These are phyloP conservation scores for Elsinoe arachidis DNA, from an alignment of 2,329 filamentous ascomycete genomes.

Conservation along the genomic window DNA sequence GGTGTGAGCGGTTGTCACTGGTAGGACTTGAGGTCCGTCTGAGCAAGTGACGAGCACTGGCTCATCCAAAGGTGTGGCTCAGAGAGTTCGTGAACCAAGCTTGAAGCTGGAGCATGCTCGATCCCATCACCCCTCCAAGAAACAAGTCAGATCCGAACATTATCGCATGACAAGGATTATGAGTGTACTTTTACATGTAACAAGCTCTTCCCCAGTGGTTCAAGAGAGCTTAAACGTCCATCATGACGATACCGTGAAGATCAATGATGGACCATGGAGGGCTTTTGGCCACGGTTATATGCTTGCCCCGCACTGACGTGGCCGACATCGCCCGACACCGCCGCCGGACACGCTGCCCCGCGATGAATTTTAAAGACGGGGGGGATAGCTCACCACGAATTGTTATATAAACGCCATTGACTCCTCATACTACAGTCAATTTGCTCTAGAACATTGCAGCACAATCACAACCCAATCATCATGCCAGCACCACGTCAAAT, in stretches of 20 bases:
- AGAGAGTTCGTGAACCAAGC: no score
- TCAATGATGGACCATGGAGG: not conserved
- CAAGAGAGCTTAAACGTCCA: not conserved
- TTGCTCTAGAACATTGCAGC: not conserved
- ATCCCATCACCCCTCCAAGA: no score
- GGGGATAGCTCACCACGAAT: not conserved
- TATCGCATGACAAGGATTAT: not conserved
- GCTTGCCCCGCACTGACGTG: not conserved
- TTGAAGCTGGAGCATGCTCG: no score
- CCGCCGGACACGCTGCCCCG: not conserved
- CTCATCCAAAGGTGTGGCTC: no score
- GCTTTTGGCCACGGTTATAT: not conserved
- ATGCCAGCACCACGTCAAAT: slow-evolving; percentile 38
- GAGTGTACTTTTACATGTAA: not conserved
- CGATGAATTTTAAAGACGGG: slow-evolving; percentile 3
- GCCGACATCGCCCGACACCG: slow-evolving; percentile 1
- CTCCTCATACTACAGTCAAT: not conserved
- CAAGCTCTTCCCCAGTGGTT: not conserved
- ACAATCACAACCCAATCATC: not conserved
- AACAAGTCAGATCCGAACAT: not conserved
- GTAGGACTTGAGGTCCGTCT: no score
- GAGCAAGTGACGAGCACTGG: no score
- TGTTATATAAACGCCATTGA: slow-evolving; percentile 3
- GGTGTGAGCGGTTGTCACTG: no score
- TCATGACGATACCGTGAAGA: not conserved